These are phyloP conservation scores for Cryptococcus hybrid DNA, from an alignment of 1,284 basidiomycete genomes.

Conservation along the genomic window DNA sequence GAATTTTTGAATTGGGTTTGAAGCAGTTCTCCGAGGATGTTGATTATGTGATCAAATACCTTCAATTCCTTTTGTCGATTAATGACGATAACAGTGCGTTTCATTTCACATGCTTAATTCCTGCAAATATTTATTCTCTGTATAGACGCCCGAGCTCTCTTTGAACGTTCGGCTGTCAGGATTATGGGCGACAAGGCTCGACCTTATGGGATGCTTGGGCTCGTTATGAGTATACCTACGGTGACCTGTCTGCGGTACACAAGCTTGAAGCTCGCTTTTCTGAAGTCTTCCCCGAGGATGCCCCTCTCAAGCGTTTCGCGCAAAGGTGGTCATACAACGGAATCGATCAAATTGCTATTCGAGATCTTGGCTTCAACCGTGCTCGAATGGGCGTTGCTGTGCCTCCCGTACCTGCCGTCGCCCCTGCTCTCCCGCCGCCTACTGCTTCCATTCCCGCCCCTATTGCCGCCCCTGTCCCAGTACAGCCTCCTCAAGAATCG, in stretches of 20 bases:
- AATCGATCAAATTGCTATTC: slow-evolving; percentile 82
- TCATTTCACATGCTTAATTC: not conserved
- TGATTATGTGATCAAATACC: slow-evolving; percentile 82
- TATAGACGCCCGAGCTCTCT: slow-evolving; percentile 88
- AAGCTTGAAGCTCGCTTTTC: slow-evolving; percentile 85
- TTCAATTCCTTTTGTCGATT: slow-evolving; percentile 88
- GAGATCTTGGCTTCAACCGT: slow-evolving; percentile 75
- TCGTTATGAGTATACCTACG: slow-evolving; percentile 91
- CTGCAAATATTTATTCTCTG: not conserved
- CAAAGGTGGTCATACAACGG: slow-evolving; percentile 84
- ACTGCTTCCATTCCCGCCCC: not conserved
- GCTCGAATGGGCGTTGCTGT: slow-evolving; percentile 3
- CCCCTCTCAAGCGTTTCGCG: slow-evolving; percentile 86
- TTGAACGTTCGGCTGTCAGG: slow-evolving; percentile 69
- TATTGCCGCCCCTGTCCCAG: not conserved
- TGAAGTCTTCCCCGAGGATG: slow-evolving; percentile 83
- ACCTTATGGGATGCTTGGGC: slow-evolving; percentile 95
- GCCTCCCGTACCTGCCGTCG: not conserved
- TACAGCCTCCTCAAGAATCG: not conserved
- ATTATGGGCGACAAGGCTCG: slow-evolving; percentile 78
- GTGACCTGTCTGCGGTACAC: slow-evolving; percentile 82
- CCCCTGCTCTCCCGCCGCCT: not conserved
- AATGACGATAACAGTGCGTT: slow-evolving; percentile 91
- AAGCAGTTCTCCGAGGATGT: slow-evolving; percentile 79
- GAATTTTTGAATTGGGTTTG: slow-evolving; percentile 94